phyloP scores from a whole-genome alignment of 2,329 filamentous ascomycete species.

The Pseudogymnoascus sp. region DNA sequence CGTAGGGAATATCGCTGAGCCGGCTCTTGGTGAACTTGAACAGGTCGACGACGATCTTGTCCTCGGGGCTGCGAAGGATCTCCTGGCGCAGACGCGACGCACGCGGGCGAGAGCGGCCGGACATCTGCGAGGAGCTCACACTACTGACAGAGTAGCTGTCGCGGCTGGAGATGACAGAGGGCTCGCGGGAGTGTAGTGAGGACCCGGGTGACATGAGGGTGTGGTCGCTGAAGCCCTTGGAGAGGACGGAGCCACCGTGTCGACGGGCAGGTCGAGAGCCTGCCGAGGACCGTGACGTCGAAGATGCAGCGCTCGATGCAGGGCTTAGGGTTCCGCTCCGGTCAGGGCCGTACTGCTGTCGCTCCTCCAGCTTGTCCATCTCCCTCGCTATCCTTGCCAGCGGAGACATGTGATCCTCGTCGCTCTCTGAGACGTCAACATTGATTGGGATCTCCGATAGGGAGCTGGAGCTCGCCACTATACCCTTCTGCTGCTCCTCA shows the following conservation, averaged over 20 bases:
- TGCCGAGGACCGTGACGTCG: constrained; percentile 46
- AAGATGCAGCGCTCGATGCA: constrained; percentile 30
- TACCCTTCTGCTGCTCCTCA: constrained; percentile 54
- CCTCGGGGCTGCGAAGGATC: constrained; percentile 69
- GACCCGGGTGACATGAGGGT: constrained; percentile 65
- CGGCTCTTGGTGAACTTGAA: constrained; percentile 81
- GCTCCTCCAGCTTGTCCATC: constrained; percentile 40
- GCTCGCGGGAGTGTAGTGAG: constrained; percentile 37
- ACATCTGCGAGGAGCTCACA: constrained; percentile 35
- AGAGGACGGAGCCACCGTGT: constrained; percentile 45
- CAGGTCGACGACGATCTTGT: constrained; percentile 65
- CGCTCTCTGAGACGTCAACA: constrained; percentile 60
- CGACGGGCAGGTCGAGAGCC: constrained; percentile 46
- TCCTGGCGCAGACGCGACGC: constrained; percentile 71
- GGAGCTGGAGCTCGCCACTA: constrained; percentile 18
- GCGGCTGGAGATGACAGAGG: constrained; percentile 27
- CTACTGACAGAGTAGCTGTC: constrained; percentile 53
- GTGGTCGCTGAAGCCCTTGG: constrained; percentile 51
- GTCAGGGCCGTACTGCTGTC: constrained; percentile 18
- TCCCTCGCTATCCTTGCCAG: constrained; percentile 69
- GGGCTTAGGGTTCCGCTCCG: constrained; percentile 27
- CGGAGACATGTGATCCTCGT: constrained; percentile 70
- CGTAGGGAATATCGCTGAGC: constrained; percentile 76
- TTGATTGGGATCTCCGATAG: constrained; percentile 49
- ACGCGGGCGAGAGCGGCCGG: constrained; percentile 41